Conservation (phyloP, 1,139 yeast genomes). For the Taiozyma sp. region DNA sequence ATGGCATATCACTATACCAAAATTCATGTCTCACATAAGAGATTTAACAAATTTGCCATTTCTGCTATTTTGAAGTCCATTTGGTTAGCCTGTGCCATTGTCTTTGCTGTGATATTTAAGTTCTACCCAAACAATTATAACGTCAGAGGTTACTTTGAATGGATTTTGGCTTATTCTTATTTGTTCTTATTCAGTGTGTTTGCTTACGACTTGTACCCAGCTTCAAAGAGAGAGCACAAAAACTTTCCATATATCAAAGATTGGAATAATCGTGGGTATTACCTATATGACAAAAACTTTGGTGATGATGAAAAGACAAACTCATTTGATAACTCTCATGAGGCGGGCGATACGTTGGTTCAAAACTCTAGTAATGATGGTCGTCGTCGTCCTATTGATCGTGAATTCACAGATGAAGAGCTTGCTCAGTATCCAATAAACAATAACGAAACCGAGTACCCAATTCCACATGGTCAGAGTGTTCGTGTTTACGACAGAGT, state of each 20-base stretch:
- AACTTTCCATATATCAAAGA: constrained; percentile 20
- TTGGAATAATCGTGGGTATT: constrained; percentile 20
- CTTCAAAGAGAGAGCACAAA: constrained; percentile 32
- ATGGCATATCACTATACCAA: constrained; percentile 51
- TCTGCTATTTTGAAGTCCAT: constrained; percentile 50
- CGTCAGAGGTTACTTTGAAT: constrained; percentile 64
- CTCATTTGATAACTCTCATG: neutral
- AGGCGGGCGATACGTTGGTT: neutral
- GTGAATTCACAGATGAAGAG: constrained; percentile 21
- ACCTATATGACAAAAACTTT: constrained; percentile 18
- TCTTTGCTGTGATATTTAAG: constrained; percentile 49
- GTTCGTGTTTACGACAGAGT: neutral
- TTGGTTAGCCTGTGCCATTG: constrained; percentile 71
- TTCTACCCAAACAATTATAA: constrained; percentile 51
- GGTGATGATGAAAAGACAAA: constrained; percentile 5
- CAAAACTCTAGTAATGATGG: neutral
- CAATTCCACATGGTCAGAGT: constrained; percentile 21
- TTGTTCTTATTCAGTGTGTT: constrained; percentile 65
- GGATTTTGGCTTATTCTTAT: constrained; percentile 82
- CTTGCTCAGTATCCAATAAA: constrained; percentile 18
- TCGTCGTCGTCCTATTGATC: constrained; percentile 4
- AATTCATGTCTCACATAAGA: constrained; percentile 23
- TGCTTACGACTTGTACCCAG: constrained; percentile 68
- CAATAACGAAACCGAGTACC: constrained; percentile 12
- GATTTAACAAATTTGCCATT: constrained; percentile 39